Base-by-base conservation (phyloP, 148 eudicot genomes). In the Tetragonia tetragonoides region DNA sequence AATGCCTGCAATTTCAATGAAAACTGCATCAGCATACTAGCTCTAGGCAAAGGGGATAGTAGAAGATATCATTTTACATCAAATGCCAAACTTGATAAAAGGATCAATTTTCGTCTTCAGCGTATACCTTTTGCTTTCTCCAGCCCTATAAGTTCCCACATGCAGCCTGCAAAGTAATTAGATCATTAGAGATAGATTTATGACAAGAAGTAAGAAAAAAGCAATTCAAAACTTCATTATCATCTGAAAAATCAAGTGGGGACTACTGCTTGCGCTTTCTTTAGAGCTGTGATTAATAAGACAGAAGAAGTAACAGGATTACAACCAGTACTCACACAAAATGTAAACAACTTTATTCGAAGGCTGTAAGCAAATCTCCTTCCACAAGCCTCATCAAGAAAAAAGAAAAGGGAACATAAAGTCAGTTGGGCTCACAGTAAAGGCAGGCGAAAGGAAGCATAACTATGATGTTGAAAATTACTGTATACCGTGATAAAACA, bases 61-160 rank as follows among this genome's bases (percentile, higher is more conserved):
- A 42, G 46, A 23, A 41, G 69, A 41, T 41, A 20, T 75, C 79
- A 66, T 14, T 66, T 46, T n/a, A n/a, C n/a, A n/a, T 60, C 53
- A 21, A 66, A 69, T 47, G 28, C 51, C 57, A 73, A 94, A 97
- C 98, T 94, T 94, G 95, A 94, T 94, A 78, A 84, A 92, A 57
- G 97, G 93, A 85, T 94, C 98, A 56, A 92, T 90, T 82, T 89
- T 97, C n/a, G 94, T 80, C 82, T 86, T 20, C 97, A 94, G 10
- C 85, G 94, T 70, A 94, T 88, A 10, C 82, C 83, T 37, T 72
- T 82, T 70, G 88, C 89, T 84, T 82, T 88, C 81, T 94, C 98
- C 62, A 90, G 72, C 62, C 83, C 87, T 51, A 75, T 63, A 79
- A 93, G 92, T 40, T 91, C 89, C 73, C 87, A 73, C 83, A 87